Evolutionary conservation across 2,329 filamentous ascomycete species (phyloP), one percentile per base, ranked within the genome.

Genomic region (Simplicillium sp.): DNA sequence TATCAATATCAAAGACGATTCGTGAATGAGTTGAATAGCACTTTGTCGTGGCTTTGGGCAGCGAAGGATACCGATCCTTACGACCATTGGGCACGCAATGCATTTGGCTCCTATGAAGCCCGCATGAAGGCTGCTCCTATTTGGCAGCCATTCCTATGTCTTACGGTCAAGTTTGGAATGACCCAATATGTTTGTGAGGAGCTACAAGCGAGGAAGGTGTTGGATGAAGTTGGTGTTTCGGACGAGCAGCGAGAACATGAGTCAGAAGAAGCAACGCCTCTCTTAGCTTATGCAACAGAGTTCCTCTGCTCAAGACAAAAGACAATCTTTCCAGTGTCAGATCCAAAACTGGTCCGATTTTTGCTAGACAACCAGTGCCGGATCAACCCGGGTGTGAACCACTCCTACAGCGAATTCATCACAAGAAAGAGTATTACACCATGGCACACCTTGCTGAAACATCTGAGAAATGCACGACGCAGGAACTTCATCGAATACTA

Each of bases 31-130:
- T 44, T 62, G 20, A 46, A 60, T 35, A 43, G 41, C 29, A 50
- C 53, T 1, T 42, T 61, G 1, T 51, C 46, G 1, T 57, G 56
- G 55, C 55, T 57, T 34, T 62, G 59, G 59, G 34, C 48, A 3
- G 25, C 39, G 4, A 57, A 51, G 15, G 36, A 45, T 1, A 48
- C 48, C 0, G 53, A 56, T 11, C 48, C 45, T 0, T 45, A 51
- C 29, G 59, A 62, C 32, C 54, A 62, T 42, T 62, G 59, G 59
- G 57, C 59, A 1, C 47, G 55, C 29, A 53, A 41, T 34, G 52
- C 53, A 1, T 59, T 61, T 36, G 56, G 57, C 3, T 43, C 47
- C 1, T 61, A 59, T 33, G 54, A 59, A 35, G 40, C 48, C n/a
- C 53, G 58, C 7, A 53, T 50, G 44, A 53, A 57, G 38, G 53